Base-by-base conservation (phyloP, 192 early-diverging fungal species). In the Backusella tarrabulga region DNA sequence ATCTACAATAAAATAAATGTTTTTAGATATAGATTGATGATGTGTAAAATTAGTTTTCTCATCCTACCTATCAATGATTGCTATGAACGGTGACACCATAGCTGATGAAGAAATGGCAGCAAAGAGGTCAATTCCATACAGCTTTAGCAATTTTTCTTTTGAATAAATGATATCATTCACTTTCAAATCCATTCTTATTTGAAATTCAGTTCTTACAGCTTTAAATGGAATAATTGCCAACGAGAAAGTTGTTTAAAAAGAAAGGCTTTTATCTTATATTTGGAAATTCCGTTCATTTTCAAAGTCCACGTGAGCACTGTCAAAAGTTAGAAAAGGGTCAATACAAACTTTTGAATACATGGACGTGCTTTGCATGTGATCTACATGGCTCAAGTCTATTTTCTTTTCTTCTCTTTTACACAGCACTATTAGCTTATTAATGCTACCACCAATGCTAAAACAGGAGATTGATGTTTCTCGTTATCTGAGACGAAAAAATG, bases 41-140 rank as follows among this genome's bases (percentile, higher is more conserved):
- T 7, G 7, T n/a, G 46, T 50, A 50, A 6, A 50, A n/a, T 50
- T 44, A 5, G 17, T 34, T 11, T 40, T 44, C 70, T 63, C 54
- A 40, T 19, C 26, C 23, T 83, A 86, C 85, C 85, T 79, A 60
- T 86, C 85, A 42, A 86, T 79, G 68, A 87, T 76, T 34, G 85
- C 38, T 56, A 87, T 87, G 66, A 87, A 83, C 2, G 85, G 85
- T 5, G 84, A 67, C 4, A 87, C 84, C 26, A 52, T n/a, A 35
- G 78, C 74, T 7, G 85, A 83, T 36, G 85, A 80, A 4, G 77
- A 34, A 1, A 63, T 41, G 23, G 85, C 85, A 3, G 84, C 79
- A 63, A 69, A 44, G 3, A 83, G 19, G 70, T 85, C 84, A 5
- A 87, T 17, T 1, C 80, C 73, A 19, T 80, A 84, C 14, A 71